Evolutionary conservation across 441 rosid species (phyloP).

Genomic region (Erodium trifolium): DNA sequence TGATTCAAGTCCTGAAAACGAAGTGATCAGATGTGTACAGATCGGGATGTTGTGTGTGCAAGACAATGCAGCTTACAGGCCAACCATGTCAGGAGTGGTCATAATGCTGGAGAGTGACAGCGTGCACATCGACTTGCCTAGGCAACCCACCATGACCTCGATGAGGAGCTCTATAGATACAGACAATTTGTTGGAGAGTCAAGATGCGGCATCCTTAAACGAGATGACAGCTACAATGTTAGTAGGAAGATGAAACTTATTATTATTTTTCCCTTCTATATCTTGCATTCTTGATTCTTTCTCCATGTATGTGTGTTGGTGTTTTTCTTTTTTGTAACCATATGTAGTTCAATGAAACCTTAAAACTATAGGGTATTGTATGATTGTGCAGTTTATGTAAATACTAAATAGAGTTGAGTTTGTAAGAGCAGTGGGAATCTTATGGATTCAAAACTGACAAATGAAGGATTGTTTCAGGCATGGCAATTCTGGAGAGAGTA

Average conservation of each 20-base stretch:
- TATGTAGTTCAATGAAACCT: not conserved
- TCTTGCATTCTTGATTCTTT: no score
- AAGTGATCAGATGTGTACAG: conserved; percentile 32
- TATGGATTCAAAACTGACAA: not conserved
- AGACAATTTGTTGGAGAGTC: conserved; percentile 16
- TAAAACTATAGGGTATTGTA: not conserved
- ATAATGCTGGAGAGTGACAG: conserved; percentile 28
- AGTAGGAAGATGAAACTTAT: conserved; percentile 23
- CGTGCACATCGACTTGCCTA: conserved; percentile 24
- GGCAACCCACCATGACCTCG: conserved; percentile 20
- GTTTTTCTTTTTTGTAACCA: no score
- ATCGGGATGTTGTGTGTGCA: conserved; percentile 41
- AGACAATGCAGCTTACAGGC: conserved; percentile 28
- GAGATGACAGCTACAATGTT: conserved; percentile 23
- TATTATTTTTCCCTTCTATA: no score
- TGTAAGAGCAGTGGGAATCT: not conserved
- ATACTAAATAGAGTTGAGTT: conserved; percentile 1
- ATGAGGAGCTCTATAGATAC: not conserved
- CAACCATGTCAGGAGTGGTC: conserved; percentile 29
- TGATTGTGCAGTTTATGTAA: not conserved
- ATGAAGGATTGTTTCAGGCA: conserved; percentile 6
- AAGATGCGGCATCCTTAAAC: conserved; percentile 23
- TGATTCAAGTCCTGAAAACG: conserved; percentile 15
- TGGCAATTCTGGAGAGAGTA: conserved; percentile 1
- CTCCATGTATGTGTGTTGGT: no score